phyloP scores from a whole-genome alignment of 2,329 filamentous ascomycete genomes.

The Cladosporium sphaerospermum region DNA sequence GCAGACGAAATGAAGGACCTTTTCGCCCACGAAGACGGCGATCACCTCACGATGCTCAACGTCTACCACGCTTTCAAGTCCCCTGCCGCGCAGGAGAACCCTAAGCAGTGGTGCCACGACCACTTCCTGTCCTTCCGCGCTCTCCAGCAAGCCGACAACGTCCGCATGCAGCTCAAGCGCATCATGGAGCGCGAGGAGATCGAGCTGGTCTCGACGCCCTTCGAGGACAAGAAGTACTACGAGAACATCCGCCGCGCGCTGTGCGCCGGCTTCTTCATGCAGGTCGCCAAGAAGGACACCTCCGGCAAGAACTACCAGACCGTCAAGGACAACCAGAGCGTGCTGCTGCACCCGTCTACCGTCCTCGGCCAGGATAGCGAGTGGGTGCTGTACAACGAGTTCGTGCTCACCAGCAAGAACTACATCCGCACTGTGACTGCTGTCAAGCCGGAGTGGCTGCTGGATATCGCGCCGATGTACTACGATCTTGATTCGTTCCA shows the following conservation, averaged over 20 bases:
- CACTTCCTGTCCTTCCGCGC: slow-evolving; percentile 89
- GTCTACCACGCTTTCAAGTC: slow-evolving; percentile 97
- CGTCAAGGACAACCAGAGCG: slow-evolving; percentile 92
- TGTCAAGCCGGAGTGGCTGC: slow-evolving; percentile 87
- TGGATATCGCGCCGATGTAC: slow-evolving; percentile 90
- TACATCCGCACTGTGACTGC: slow-evolving; percentile 92
- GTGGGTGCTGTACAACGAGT: slow-evolving; percentile 98
- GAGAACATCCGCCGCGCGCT: slow-evolving; percentile 91
- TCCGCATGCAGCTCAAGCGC: slow-evolving; percentile 81
- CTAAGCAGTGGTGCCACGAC: slow-evolving; percentile 91
- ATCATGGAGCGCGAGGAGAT: slow-evolving; percentile 94
- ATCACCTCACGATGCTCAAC: slow-evolving; percentile 93
- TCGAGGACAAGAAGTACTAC: slow-evolving; percentile 96
- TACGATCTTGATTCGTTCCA: slow-evolving; percentile 78
- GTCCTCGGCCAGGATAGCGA: slow-evolving; percentile 83
- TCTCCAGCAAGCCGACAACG: slow-evolving; percentile 87
- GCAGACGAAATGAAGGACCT: slow-evolving; percentile 96
- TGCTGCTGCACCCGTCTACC: slow-evolving; percentile 88
- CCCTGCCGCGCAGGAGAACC: slow-evolving; percentile 60
- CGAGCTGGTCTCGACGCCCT: slow-evolving; percentile 80
- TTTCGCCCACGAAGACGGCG: slow-evolving; percentile 87
- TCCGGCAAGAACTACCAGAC: slow-evolving; percentile 88
- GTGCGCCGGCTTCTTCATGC: slow-evolving; percentile 97
- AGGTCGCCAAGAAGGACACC: slow-evolving; percentile 89
- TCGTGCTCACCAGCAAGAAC: slow-evolving; percentile 95